Base-by-base conservation (phyloP, 257 asterid genomes). In the Echium plantagineum region DNA sequence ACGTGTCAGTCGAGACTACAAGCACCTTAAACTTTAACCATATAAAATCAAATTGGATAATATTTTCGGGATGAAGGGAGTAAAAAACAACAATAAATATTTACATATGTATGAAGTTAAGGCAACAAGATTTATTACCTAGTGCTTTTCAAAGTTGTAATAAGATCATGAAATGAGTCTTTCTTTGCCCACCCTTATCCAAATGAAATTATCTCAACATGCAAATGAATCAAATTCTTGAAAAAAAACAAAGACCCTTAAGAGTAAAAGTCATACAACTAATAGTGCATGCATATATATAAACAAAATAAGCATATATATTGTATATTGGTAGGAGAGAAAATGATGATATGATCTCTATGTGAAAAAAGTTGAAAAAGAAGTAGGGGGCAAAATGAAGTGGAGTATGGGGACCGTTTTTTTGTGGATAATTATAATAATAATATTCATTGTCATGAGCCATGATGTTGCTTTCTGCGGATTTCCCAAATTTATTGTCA, bases 91-190 rank as follows among this genome's bases (percentile, higher is more conserved):
- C 47, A 35, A 35, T 35, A 35, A 7, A 8, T 7, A 35, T 10
- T 3, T 24, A 24, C 3, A 3, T 24, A 24, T 24, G 26, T 24
- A 24, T 24, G 1, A 24, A 24, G 15, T 70, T 66, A 63, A 63
- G 80, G 78, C 66, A 56, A 56, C 73, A 21, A 38, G 70, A 66
- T 59, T 70, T 70, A 38, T 70, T 70, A 51, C 73, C 71, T 66
- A 61, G 58, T 57, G 13, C 10, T 66, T 66, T 26, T 59, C 54
- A 13, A 48, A 31, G 17, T 16, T 55, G 67, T 63, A 56, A 62
- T 31, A 32, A 6, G 8, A 28, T 28, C 32, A 28, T 6, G 7
- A 4, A 28, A 28, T 4, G 7, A 28, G 32, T 6, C 32, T 28
- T 28, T 28, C 2, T 35, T 35, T 1, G 6, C 12, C 46, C 63